phyloP scores from a whole-genome alignment of 495 filamentous ascomycete species.

The Annulohypoxylon moriforme region DNA sequence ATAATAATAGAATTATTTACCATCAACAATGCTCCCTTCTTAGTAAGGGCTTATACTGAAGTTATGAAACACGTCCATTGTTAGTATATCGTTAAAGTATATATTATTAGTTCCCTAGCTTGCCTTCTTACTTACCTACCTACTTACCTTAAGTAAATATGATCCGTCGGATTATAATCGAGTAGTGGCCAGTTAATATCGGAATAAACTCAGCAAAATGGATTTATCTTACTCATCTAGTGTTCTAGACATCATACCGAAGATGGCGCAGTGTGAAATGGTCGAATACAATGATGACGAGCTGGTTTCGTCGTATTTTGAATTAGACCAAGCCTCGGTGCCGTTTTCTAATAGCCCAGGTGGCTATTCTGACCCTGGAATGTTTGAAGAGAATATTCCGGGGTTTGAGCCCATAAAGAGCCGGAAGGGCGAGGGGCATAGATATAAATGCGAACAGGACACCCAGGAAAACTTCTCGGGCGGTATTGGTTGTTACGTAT shows the following conservation, averaged over 20 bases:
- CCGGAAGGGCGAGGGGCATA: neutral
- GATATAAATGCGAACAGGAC: neutral
- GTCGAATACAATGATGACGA: neutral
- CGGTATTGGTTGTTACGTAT: slow-evolving; percentile 3
- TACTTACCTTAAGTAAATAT: neutral
- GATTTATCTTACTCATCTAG: neutral
- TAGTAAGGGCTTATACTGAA: neutral
- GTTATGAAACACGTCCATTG: no score
- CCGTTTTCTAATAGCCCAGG: neutral
- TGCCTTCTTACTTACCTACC: no score
- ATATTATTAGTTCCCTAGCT: no score
- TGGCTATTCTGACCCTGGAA: neutral
- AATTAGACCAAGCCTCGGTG: slow-evolving; percentile 10
- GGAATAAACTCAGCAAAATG: neutral
- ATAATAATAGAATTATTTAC: neutral
- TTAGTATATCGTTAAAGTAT: no score
- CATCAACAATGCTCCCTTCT: neutral
- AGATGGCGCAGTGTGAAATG: neutral
- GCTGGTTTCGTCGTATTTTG: slow-evolving; percentile 21
- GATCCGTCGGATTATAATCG: neutral
- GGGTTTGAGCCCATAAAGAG: slow-evolving; percentile 6
- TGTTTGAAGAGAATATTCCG: slow-evolving; percentile 1
- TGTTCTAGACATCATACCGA: neutral
- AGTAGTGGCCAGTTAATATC: neutral
- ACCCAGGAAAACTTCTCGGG: slow-evolving; percentile 17